Evolutionary conservation across 164 flowering plant species (phyloP).

Genomic region (Sedum album): DNA sequence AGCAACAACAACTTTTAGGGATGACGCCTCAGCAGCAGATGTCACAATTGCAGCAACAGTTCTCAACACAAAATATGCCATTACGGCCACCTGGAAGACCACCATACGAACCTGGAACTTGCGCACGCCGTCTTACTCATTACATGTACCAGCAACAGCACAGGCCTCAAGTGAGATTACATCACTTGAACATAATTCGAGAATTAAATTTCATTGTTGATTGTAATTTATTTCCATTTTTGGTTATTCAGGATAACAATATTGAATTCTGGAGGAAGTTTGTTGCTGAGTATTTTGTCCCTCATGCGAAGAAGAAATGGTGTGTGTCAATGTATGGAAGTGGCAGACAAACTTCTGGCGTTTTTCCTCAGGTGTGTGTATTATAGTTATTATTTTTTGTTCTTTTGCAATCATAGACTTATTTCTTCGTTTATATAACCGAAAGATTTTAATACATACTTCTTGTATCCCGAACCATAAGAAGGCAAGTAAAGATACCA

Average conservation of each 20-base stretch:
- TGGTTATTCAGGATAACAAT: slow-evolving; percentile 61
- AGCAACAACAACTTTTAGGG: slow-evolving; percentile 13
- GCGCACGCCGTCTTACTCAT: slow-evolving; percentile 13
- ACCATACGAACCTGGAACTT: slow-evolving; percentile 13
- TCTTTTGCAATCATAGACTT: no score
- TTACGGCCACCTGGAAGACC: slow-evolving; percentile 2
- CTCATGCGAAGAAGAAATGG: slow-evolving; percentile 97
- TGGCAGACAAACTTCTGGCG: slow-evolving; percentile 94
- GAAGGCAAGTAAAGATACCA: background rate
- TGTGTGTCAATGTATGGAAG: slow-evolving; percentile 97
- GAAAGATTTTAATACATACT: background rate
- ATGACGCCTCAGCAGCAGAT: slow-evolving; percentile 10
- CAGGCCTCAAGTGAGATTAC: slow-evolving; percentile 12
- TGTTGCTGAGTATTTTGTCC: slow-evolving; percentile 89
- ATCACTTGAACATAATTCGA: background rate
- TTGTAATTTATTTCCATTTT: slow-evolving; percentile 10
- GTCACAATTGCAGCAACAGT: slow-evolving; percentile 11
- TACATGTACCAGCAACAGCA: slow-evolving; percentile 14
- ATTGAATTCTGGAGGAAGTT: slow-evolving; percentile 98
- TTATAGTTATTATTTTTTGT: background rate
- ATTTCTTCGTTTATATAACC: no score
- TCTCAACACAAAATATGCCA: slow-evolving; percentile 4
- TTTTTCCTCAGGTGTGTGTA: slow-evolving; percentile 84
- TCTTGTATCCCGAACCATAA: background rate
- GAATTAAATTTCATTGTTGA: background rate